Conservation (phyloP, 257 asterid genomes). For the Solanum acaule region DNA sequence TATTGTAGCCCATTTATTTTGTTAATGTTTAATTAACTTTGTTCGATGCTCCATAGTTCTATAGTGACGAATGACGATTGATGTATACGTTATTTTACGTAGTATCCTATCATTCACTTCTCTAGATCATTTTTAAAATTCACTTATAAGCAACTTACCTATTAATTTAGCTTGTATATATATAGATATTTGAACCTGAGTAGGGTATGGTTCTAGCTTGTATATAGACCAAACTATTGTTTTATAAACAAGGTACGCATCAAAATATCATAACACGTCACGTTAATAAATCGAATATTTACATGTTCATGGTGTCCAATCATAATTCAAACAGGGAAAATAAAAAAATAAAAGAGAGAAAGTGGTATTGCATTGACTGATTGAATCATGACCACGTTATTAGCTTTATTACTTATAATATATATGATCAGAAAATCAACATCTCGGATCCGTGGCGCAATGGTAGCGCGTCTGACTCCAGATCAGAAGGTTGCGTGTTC, state of each 20-base stretch:
- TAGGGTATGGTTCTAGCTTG: too few relatives aligned
- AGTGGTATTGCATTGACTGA: too few relatives aligned
- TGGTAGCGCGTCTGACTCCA: conserved; percentile 99
- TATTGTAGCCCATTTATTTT: too few relatives aligned
- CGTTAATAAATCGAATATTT: neutral
- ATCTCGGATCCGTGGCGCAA: conserved; percentile 70
- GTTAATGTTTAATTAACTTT: too few relatives aligned
- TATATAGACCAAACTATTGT: neutral
- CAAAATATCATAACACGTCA: neutral
- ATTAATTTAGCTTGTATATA: neutral
- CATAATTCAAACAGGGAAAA: neutral
- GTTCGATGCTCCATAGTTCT: neutral
- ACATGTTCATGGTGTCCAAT: neutral
- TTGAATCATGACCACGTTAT: neutral
- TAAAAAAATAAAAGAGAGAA: too few relatives aligned
- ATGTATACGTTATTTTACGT: neutral
- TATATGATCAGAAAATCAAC: fast-evolving
- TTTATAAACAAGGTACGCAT: neutral
- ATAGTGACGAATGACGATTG: too few relatives aligned
- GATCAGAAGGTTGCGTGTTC: conserved; percentile 99
- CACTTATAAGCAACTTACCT: neutral
- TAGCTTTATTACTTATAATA: neutral
- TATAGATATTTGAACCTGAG: too few relatives aligned
- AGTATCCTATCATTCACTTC: neutral
- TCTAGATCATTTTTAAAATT: too few relatives aligned